Evolutionary conservation across 345 rosid genomes (phyloP), one percentile per base, ranked within the genome.

Genomic region (Populus pruinosa): DNA sequence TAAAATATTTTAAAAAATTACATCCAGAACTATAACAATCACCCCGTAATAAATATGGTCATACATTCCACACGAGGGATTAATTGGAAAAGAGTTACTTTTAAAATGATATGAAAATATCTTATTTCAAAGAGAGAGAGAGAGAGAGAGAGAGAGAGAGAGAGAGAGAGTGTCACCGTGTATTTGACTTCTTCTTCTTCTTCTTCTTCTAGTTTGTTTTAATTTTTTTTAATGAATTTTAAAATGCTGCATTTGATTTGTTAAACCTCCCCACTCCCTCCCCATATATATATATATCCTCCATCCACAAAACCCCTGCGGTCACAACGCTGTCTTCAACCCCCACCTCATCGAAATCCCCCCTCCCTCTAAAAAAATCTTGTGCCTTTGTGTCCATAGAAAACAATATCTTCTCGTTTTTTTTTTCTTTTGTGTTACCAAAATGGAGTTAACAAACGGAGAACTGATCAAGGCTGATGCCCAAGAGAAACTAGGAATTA

Each of bases 131-230:
- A 41, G 43, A 9, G 3, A 33, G 4, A 2, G 33, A 31, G 33
- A 31, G 33, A 31, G 33, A 38, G 6, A 20, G 18, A 0, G 6
- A 50, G 18, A 7, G 20, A 53, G 20, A 6, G 0, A 20, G 2
- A 0, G 31, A 72, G 31, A 41, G 56, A 44, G 38, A 10, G 3
- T 41, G 77, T 80, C 77, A 29, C 59, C 43, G 71, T 69, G 63
- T 67, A 61, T 74, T 29, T 82, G 83, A 85, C 83, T 50, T 68
- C 43, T 73, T 82, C 82, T 9, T 56, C 83, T 50, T 68, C 43
- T 73, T 82, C 82, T 9, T 56, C 11, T 20, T 21, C 14, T 9
- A 41, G 17, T 21, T 43, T 70, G 16, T 29, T 6, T 70, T 10
- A 23, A 6, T 11, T 9, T 38, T 38, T 27, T 2, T 35, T 68